Percentiles rank a stretch among this genome's conserved stretches.
Evolutionary conservation across 2,329 filamentous ascomycete genomes (phyloP).

Genomic region (Fusarium penzigii): DNA sequence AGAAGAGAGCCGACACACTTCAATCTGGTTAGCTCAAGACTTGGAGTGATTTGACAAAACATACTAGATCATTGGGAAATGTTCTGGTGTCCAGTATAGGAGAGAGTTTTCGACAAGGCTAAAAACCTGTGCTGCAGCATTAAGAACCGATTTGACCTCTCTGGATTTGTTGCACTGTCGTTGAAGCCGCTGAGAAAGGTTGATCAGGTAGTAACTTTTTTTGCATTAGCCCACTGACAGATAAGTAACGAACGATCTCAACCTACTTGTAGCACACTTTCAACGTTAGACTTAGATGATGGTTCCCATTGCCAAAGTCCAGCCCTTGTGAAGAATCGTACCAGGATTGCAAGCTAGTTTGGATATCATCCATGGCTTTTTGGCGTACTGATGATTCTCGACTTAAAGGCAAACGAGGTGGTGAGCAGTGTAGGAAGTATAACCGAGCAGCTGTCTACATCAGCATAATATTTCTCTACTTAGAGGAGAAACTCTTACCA

Average conservation of each 20-base stretch:
- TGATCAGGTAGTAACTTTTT: neutral
- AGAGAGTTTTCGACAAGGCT: neutral
- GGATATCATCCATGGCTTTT: neutral
- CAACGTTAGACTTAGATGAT: neutral
- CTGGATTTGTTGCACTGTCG: neutral
- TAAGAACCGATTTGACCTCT: neutral
- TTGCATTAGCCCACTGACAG: neutral
- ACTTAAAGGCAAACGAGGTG: neutral
- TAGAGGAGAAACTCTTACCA: neutral
- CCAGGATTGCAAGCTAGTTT: neutral
- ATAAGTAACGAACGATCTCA: neutral
- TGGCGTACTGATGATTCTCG: neutral
- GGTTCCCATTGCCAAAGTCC: neutral
- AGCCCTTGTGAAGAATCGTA: neutral
- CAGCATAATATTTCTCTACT: neutral
- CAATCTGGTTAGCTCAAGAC: neutral
- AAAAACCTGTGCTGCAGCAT: neutral
- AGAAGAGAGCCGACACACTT: neutral
- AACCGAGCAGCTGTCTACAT: neutral
- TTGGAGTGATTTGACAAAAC: neutral
- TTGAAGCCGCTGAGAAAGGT: neutral
- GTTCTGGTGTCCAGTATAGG: neutral
- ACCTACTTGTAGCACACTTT: neutral
- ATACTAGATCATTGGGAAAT: constrained; percentile 1
- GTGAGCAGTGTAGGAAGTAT: constrained; percentile 6